Percentiles rank a stretch among this genome's conserved stretches.
Evolutionary conservation across 164 flowering plant species (phyloP).

Genomic region (Magnolia kwangsiensis): DNA sequence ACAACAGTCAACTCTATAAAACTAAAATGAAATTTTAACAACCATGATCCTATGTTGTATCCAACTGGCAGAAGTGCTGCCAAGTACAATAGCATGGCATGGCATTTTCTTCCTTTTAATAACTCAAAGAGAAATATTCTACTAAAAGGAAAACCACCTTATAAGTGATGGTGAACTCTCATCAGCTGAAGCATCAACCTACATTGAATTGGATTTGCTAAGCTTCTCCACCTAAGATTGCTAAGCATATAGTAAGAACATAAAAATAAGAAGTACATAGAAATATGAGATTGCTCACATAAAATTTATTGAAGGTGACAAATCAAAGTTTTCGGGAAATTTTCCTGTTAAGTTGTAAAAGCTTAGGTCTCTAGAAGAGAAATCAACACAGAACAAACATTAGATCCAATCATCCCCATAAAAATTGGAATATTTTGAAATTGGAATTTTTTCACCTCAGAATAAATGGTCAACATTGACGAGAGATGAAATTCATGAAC

Average conservation of each 20-base stretch:
- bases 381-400: neutral
- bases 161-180: conserved; percentile 33
- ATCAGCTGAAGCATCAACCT: conserved; percentile 42
- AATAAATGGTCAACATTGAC: no score
- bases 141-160: conserved; percentile 37
- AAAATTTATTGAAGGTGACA: conserved; percentile 4
- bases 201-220: conserved; percentile 43
- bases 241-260: no score
- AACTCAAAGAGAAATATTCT: neutral
- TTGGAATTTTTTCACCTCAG: no score
- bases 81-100: neutral
- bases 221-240: conserved; percentile 21
- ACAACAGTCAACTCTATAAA: no score
- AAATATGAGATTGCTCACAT: conserved; percentile 12
- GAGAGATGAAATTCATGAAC: no score
- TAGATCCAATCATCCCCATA: neutral
- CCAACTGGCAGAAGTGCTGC: no score
- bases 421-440: no score
- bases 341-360: conserved; percentile 56
- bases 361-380: conserved; percentile 49
- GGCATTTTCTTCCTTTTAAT: neutral
- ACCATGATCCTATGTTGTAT: no score
- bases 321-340: conserved; percentile 31
- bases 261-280: no score
- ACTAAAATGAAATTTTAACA: no score